Evolutionary conservation across 108 stramenopile species (phyloP).

Genomic region (Fragilaria crotonensis): DNA sequence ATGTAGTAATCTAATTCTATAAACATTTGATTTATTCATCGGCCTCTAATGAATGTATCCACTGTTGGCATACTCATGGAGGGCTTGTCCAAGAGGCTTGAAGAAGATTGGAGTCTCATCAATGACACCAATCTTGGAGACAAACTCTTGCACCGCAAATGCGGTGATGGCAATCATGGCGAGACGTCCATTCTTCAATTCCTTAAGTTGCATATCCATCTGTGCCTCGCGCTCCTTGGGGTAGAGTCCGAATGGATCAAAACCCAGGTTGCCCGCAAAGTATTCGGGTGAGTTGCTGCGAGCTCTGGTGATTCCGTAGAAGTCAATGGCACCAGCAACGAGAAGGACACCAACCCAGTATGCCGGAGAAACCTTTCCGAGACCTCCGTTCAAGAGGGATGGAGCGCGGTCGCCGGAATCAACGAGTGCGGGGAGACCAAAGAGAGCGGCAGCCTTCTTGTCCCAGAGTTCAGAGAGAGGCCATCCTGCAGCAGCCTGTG

Average conservation of each 20-base stretch:
- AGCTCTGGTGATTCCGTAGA: slow-evolving; percentile 41
- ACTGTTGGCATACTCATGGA: slow-evolving; percentile 65
- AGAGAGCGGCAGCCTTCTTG: slow-evolving; percentile 53
- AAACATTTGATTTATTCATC: too few relatives aligned
- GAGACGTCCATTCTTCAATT: slow-evolving; percentile 89
- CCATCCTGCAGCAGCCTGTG: slow-evolving; percentile 79
- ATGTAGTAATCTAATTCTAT: too few relatives aligned
- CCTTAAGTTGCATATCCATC: slow-evolving; percentile 60
- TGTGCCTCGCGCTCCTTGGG: slow-evolving; percentile 49
- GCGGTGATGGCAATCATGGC: slow-evolving; percentile 87
- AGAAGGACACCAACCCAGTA: slow-evolving; percentile 69
- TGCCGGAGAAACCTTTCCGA: slow-evolving; percentile 73
- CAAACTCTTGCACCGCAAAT: slow-evolving; percentile 79
- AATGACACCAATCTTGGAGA: slow-evolving; percentile 63
- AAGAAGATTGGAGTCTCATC: slow-evolving; percentile 83
- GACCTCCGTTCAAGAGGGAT: slow-evolving; percentile 78
- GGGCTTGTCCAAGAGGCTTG: slow-evolving; percentile 55
- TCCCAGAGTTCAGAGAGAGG: slow-evolving; percentile 75
- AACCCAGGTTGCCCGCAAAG: slow-evolving; percentile 69
- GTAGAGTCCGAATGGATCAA: slow-evolving; percentile 75
- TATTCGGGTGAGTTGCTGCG: slow-evolving; percentile 32
- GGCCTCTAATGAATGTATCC: slow-evolving; percentile 80
- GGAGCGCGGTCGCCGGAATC: slow-evolving; percentile 66
- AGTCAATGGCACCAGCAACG: slow-evolving; percentile 66
- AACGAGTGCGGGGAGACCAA: slow-evolving; percentile 44